Evolutionary conservation across 768 basidiomycete genomes (phyloP).

Genomic region (Butyriboletus loyo): DNA sequence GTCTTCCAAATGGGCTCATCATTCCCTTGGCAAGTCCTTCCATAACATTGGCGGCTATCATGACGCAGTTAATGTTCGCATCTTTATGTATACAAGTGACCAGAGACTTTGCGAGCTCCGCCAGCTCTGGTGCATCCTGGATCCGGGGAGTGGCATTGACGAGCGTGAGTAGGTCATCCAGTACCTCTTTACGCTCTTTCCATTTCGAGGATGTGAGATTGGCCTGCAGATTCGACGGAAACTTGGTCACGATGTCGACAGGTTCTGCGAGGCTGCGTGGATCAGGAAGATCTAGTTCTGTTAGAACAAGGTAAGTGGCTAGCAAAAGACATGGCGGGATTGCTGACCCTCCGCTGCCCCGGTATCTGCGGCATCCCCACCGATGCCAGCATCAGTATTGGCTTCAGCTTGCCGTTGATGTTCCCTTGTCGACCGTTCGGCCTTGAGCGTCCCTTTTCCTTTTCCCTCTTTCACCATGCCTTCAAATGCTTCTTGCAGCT

Average conservation of each 20-base stretch:
- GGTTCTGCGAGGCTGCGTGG: slow-evolving; percentile 78
- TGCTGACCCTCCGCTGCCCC: slow-evolving; percentile 52
- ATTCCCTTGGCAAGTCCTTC: slow-evolving; percentile 85
- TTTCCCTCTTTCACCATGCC: slow-evolving; percentile 78
- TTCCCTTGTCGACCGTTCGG: slow-evolving; percentile 72
- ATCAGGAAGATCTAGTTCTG: slow-evolving; percentile 61
- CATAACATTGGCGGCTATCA: slow-evolving; percentile 78
- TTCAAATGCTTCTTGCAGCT: slow-evolving; percentile 89
- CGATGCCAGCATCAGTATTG: slow-evolving; percentile 36
- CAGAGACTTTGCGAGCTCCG: slow-evolving; percentile 71
- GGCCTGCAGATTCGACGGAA: slow-evolving; percentile 73
- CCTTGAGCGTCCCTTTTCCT: slow-evolving; percentile 78
- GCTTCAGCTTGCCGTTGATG: slow-evolving; percentile 70
- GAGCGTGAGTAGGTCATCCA: slow-evolving; percentile 77
- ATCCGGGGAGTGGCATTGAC: slow-evolving; percentile 71
- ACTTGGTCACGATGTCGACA: slow-evolving; percentile 70
- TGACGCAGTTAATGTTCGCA: slow-evolving; percentile 94
- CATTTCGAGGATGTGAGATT: slow-evolving; percentile 89
- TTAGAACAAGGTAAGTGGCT: slow-evolving; percentile 9
- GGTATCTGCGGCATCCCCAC: slow-evolving; percentile 38
- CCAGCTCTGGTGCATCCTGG: slow-evolving; percentile 74
- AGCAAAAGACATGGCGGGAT: not conserved
- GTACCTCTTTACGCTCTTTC: slow-evolving; percentile 93
- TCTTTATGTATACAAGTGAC: slow-evolving; percentile 82
- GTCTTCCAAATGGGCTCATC: slow-evolving; percentile 67